A percentile compares a stretch with the other conserved stretches of the same genome.
Evolutionary conservation across 495 filamentous ascomycete species (phyloP).

Genomic region (Neohortaea acidophila): DNA sequence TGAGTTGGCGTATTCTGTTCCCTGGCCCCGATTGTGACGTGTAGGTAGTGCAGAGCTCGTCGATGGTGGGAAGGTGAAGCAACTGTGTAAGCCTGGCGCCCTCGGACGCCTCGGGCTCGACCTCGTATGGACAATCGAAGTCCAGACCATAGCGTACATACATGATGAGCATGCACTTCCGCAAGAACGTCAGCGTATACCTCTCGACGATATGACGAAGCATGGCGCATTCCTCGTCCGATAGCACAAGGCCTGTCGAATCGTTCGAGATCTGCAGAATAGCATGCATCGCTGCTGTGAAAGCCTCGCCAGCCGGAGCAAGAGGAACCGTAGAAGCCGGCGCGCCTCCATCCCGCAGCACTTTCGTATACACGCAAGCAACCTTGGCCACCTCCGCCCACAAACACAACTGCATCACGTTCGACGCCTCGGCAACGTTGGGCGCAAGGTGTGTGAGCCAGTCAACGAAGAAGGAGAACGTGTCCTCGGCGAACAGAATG

Average conservation of each 20-base stretch:
- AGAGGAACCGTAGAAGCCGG: background rate
- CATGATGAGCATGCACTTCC: constrained; percentile 69
- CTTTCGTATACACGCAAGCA: constrained; percentile 28
- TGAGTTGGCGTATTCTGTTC: constrained; percentile 34
- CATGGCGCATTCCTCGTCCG: constrained; percentile 22
- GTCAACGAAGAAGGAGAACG: constrained; percentile 76
- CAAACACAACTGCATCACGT: constrained; percentile 79
- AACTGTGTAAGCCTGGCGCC: constrained; percentile 63
- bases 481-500: constrained; percentile 52
- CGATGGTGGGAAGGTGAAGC: constrained; percentile 60
- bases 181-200: constrained; percentile 79
- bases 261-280: too few relatives aligned
- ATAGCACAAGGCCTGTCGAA: constrained; percentile 2
- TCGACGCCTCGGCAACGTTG: constrained; percentile 60
- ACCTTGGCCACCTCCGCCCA: constrained; percentile 82
- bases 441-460: constrained; percentile 46
- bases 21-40: constrained; percentile 11
- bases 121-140: constrained; percentile 58
- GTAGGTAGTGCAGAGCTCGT: constrained; percentile 53
- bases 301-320: background rate
- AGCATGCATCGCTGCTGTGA: constrained; percentile 5
- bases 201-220: constrained; percentile 46
- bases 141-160: constrained; percentile 80
- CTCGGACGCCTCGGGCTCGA: constrained; percentile 52
- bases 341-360: background rate